Conservation (phyloP, 2,329 filamentous ascomycete species). For the Neophaeococcomyces aloes region DNA sequence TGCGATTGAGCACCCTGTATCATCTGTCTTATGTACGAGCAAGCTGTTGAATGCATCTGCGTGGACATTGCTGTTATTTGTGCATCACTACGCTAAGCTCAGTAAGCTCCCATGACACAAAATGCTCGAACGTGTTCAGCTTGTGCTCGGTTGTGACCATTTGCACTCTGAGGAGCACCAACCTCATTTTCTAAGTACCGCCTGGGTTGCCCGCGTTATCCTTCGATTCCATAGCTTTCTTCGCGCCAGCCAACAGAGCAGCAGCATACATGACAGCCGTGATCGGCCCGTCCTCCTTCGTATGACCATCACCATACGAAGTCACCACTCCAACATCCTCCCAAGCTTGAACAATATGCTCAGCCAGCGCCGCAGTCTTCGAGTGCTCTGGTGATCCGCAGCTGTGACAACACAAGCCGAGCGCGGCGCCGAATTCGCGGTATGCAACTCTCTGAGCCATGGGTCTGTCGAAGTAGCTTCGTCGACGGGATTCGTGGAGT, state of each 20-base stretch:
- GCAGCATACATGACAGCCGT: conserved; percentile 49
- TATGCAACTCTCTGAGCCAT: conserved; percentile 38
- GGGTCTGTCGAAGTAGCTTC: conserved; percentile 28
- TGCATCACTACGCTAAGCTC: too few species aligned
- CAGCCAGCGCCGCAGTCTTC: conserved; percentile 8
- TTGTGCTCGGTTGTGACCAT: too few species aligned
- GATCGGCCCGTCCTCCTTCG: conserved; percentile 42
- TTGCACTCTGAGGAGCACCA: too few species aligned
- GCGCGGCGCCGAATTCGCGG: conserved; percentile 44
- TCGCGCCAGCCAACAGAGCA: conserved; percentile 42
- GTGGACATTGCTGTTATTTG: too few species aligned
- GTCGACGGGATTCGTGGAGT: conserved; percentile 25
- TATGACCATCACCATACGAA: conserved; percentile 22
- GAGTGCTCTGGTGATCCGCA: not conserved
- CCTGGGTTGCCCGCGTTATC: too few species aligned
- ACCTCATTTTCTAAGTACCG: too few species aligned
- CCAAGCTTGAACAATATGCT: conserved; percentile 12
- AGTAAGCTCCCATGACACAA: too few species aligned
- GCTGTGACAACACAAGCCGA: conserved; percentile 35
- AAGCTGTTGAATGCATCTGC: too few species aligned
- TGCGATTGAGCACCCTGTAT: too few species aligned
- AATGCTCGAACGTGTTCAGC: too few species aligned
- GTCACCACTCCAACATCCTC: conserved; percentile 14
- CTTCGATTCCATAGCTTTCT: not conserved
- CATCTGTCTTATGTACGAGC: too few species aligned